Percentiles rank a stretch among this genome's conserved stretches.
Conservation (phyloP, 2,329 filamentous ascomycete genomes). For the Aspergillus hiratsukae region DNA sequence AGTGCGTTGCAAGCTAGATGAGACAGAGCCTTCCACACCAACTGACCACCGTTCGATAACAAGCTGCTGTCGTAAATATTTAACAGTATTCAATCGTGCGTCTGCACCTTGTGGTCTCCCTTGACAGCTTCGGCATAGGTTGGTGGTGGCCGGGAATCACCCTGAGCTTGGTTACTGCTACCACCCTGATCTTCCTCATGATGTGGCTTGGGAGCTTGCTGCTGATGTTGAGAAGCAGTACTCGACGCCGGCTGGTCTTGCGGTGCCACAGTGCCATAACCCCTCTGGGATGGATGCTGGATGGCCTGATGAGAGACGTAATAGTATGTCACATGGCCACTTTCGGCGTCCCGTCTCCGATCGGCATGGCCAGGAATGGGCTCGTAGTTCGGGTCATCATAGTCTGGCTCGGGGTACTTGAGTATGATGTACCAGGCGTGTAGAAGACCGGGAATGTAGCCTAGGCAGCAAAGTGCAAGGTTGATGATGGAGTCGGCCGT, state of each 20-base stretch:
- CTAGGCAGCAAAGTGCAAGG: conserved; percentile 77
- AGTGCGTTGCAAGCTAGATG: neutral
- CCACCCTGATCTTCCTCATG: conserved; percentile 20
- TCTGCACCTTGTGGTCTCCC: conserved; percentile 88
- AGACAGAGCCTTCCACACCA: neutral
- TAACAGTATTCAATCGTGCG: conserved; percentile 45
- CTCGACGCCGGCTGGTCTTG: conserved; percentile 16
- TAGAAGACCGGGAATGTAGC: conserved; percentile 78
- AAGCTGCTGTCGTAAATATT: neutral
- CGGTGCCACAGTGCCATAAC: conserved; percentile 39
- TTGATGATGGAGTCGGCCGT: conserved; percentile 91
- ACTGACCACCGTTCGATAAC: neutral
- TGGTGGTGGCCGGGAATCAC: conserved; percentile 57
- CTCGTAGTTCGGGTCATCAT: conserved; percentile 60
- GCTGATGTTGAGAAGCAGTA: conserved; percentile 5
- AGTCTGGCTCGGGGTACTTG: conserved; percentile 71
- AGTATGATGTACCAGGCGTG: conserved; percentile 99
- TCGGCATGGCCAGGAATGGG: conserved; percentile 54
- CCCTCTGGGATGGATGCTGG: conserved; percentile 29
- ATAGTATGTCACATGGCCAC: conserved; percentile 65
- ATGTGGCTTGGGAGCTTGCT: conserved; percentile 17
- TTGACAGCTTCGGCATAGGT: conserved; percentile 86
- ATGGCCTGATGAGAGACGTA: conserved; percentile 57
- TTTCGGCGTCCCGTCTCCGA: conserved; percentile 33
- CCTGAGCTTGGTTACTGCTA: conserved; percentile 31